Base-by-base conservation (phyloP, 495 filamentous ascomycete species). In the Cercophora sp. region DNA sequence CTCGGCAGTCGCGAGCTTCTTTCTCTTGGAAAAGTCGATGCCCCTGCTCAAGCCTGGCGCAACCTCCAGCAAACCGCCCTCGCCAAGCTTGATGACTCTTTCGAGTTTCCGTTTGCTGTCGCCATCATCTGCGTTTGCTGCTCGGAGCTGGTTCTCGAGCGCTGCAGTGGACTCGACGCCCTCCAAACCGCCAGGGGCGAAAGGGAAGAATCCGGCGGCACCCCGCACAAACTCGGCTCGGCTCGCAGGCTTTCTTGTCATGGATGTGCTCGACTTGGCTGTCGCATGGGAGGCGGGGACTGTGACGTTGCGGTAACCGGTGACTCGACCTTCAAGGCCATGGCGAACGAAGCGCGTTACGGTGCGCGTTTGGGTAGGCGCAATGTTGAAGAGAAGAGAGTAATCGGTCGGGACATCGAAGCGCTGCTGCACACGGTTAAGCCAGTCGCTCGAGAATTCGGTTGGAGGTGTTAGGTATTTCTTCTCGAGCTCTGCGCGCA, bases 201-300 rank as follows among this genome's bases (percentile, higher is more conserved):
- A 98, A 3, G 93, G 93, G 55, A 96, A 93, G 72, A 96, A 97
- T 0, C 93, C 94, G 18, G 91, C 88, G 16, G 87, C 91, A 13
- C 93, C 93, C n/a, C 93, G 80, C 18, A 98, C 91, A 66, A 97
- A 96, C 45, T 97, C 91, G 31, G 88, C 89, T 56, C 88, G 81
- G 51, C 81, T 83, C 32, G 91, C 93, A 22, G 92, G 92, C 59
- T 93, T 93, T 32, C 93, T 80, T 8, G 88, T 70, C 31, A 98
- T 75, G 0, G 91, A 96, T 0, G 94, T 98, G 19, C 91, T 96
- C 61, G 95, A 96, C 71, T 98, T 98, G 4, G 93, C 93, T 15
- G 87, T 97, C 1, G 89, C 89, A 51, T 88, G 92, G 52, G 80
- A 85, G 19, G 91, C 91, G 13, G 92, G 91, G 20, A 97, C 83